These are phyloP conservation scores for Xylaria longipes DNA, from an alignment of 495 filamentous ascomycete species.

Conservation along the genomic window DNA sequence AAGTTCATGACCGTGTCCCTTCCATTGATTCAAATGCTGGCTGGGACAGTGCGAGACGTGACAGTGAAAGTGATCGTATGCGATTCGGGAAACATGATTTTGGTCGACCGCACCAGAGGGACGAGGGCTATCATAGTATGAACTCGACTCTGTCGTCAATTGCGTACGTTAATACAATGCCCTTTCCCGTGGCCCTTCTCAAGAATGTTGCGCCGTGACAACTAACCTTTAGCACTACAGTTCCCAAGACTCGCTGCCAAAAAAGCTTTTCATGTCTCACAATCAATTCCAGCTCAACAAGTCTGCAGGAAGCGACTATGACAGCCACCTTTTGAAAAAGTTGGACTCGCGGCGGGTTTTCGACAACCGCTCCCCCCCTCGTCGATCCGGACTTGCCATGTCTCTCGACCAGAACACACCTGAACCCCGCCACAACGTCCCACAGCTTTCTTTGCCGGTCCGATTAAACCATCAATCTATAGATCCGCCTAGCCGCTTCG, in stretches of 20 bases:
- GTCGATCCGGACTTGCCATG: slow-evolving; percentile 59
- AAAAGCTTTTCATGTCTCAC: slow-evolving; percentile 52
- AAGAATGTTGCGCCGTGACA: not conserved
- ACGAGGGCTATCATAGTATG: slow-evolving; percentile 43
- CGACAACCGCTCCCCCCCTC: slow-evolving; percentile 61
- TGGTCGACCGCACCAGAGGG: slow-evolving; percentile 32
- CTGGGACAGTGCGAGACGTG: slow-evolving; percentile 36
- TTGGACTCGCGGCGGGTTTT: slow-evolving; percentile 66
- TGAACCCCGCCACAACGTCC: slow-evolving; percentile 55
- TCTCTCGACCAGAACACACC: slow-evolving; percentile 55
- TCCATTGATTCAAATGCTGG: slow-evolving; percentile 39
- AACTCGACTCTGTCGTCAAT: slow-evolving; percentile 41
- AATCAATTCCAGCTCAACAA: slow-evolving; percentile 60
- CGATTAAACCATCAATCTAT: slow-evolving; percentile 43
- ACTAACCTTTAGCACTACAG: slow-evolving; percentile 33
- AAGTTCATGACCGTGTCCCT: slow-evolving; percentile 35
- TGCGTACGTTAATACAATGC: slow-evolving; percentile 30
- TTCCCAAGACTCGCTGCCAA: slow-evolving; percentile 42
- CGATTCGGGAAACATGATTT: slow-evolving; percentile 35
- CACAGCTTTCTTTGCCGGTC: slow-evolving; percentile 58
- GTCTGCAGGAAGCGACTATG: slow-evolving; percentile 72
- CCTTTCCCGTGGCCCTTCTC: not conserved
- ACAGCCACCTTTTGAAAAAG: slow-evolving; percentile 79
- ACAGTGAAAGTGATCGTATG: slow-evolving; percentile 31
- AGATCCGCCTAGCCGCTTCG: slow-evolving; percentile 52